Base-by-base conservation (phyloP, 169 alveolate species). In the Babesia sp. region DNA sequence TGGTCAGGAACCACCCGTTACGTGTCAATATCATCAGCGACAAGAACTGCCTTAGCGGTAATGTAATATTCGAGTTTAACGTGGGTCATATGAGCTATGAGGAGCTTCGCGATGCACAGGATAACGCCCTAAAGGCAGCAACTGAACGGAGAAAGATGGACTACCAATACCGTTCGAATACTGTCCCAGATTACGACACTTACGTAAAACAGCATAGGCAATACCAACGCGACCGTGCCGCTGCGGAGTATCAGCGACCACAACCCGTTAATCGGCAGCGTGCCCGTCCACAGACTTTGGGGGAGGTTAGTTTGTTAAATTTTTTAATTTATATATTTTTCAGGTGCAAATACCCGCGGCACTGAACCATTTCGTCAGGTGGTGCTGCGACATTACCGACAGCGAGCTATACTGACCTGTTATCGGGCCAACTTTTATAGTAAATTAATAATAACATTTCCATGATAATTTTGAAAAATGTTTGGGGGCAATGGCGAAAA, bases 311-410 rank as follows among this genome's bases (percentile, higher is more conserved):
- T 66, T 51, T 33, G 36, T 4, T 41, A 16, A 12, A 37, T 31
- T 5, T n/a, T 26, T 24, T 42, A 48, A 24, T 29, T 36, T 36
- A 28, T 33, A 56, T 1, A 0, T 18, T 50, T 3, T 41, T 33
- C 66, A 79, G 87, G 57, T 54, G 36, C 68, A 67, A 33, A 42
- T 79, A 33, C 76, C 72, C 14, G 68, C 76, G 2, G 82, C 87
- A 39, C 74, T 88, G 39, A 84, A 84, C 50, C 83, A 88, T 53
- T 84, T 88, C 34, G 90, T 87, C 26, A 67, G 87, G 73, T 88
- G 93, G 93, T 88, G 93, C 72, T 88, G 93, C 56, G 91, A 88
- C 74, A 88, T 88, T 50, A 66, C 93, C 3, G 91, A 88, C 61
- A 69, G 83, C 77, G 90, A 83, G 67, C 61, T 88, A 39, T 71